Evolutionary conservation across 306 rosid species (phyloP).

Genomic region (Hippophae gyantsensis): DNA sequence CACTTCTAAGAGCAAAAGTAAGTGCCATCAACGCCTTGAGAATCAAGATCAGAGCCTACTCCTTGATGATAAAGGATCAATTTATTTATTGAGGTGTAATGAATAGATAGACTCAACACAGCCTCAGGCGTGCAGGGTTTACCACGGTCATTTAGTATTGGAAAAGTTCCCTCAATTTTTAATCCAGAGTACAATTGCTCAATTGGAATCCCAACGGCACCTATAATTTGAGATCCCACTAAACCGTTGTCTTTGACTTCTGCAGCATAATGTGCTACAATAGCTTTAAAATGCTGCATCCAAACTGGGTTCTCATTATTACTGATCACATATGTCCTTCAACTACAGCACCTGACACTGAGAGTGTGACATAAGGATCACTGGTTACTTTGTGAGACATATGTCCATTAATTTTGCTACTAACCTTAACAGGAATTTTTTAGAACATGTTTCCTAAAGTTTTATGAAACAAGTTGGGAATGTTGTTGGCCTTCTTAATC

Average conservation of each 20-base stretch:
- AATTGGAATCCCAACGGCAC: constrained; percentile 65
- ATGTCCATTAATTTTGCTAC: constrained; percentile 28
- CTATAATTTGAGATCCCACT: constrained; percentile 68
- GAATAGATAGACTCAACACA: constrained; percentile 53
- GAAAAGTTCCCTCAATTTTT: constrained; percentile 54
- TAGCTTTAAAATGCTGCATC: constrained; percentile 71
- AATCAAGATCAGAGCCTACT: constrained; percentile 24
- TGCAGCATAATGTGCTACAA: constrained; percentile 69
- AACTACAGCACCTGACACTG: constrained; percentile 54
- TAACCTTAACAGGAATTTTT: constrained; percentile 24
- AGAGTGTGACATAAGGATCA: constrained; percentile 73
- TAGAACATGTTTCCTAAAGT: constrained; percentile 41
- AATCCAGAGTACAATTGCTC: constrained; percentile 32
- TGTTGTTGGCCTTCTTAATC: constrained; percentile 50
- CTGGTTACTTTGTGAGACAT: constrained; percentile 34
- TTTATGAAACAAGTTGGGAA: constrained; percentile 69
- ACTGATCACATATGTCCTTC: constrained; percentile 69
- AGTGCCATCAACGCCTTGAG: constrained; percentile 47
- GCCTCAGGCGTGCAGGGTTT: constrained; percentile 59
- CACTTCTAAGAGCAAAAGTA: constrained; percentile 70
- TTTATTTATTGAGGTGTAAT: constrained; percentile 42
- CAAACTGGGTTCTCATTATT: constrained; percentile 67
- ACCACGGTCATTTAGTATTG: constrained; percentile 42
- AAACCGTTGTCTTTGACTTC: constrained; percentile 64
- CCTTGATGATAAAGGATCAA: constrained; percentile 34